Percentiles rank a stretch among this genome's conserved stretches.
phyloP scores from a whole-genome alignment of 371 early-diverging fungal species.

The Vavraia culicis region DNA sequence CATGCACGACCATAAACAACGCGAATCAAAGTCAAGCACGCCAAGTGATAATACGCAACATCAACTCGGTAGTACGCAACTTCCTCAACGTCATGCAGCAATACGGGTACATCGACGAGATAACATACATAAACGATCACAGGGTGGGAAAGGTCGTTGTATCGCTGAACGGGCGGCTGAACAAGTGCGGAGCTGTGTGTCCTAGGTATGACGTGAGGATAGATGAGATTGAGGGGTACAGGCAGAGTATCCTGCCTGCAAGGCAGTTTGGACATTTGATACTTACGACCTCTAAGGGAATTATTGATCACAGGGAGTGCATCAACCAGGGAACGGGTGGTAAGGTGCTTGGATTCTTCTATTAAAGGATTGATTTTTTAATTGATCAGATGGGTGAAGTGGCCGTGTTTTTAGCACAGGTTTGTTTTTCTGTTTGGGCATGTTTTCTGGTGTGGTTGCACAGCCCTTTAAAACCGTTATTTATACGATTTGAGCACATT shows the following conservation, averaged over 20 bases:
- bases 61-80: slow-evolving; percentile 80
- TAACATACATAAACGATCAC: slow-evolving; percentile 91
- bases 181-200: slow-evolving; percentile 98
- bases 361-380: slow-evolving; percentile 43
- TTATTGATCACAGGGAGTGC: slow-evolving; percentile 98
- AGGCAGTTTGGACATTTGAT: slow-evolving; percentile 95
- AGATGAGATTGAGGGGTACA: slow-evolving; percentile 79
- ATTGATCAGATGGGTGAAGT: too few species aligned
- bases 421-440: too few species aligned
- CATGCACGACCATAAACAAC: slow-evolving; percentile 79
- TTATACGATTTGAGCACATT: too few species aligned
- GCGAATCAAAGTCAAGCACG: slow-evolving; percentile 90
- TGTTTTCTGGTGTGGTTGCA: too few species aligned
- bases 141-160: slow-evolving; percentile 92
- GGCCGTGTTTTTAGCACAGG: too few species aligned
- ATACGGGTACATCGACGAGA: slow-evolving; percentile 93
- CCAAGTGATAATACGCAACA: slow-evolving; percentile 78
- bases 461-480: too few species aligned
- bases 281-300: slow-evolving; percentile 86
- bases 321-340: slow-evolving; percentile 77
- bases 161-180: slow-evolving; percentile 88
- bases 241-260: slow-evolving; percentile 82
- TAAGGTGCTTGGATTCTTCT: slow-evolving; percentile 83
- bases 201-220: slow-evolving; percentile 92
- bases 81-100: slow-evolving; percentile 95